A percentile compares a stretch with the other conserved stretches of the same genome.
Conservation (phyloP, 208 protist species). For the Crithidia mellificae region DNA sequence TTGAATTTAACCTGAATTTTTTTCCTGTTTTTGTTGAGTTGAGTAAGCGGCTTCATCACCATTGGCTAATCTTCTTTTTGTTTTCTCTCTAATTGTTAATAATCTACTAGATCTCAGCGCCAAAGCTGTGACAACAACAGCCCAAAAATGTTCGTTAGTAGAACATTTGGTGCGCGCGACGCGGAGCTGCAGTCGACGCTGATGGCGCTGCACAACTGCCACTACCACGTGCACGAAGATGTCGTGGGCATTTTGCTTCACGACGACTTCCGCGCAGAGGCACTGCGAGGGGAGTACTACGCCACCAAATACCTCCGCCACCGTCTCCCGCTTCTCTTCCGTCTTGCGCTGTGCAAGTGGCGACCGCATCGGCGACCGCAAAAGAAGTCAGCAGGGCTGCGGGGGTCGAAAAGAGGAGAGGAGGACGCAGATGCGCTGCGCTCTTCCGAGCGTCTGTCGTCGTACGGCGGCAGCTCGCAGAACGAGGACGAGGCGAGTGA, state of each 20-base stretch:
- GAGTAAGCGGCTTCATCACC: no score
- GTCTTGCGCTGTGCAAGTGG: constrained; percentile 33
- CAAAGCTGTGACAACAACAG: no score
- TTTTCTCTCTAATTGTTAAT: no score
- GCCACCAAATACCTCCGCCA: constrained; percentile 31
- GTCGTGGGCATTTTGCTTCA: constrained; percentile 34
- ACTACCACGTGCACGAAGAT: constrained; percentile 23
- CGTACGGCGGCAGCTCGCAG: not conserved
- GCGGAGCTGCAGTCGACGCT: constrained; percentile 26
- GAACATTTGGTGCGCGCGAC: constrained; percentile 1
- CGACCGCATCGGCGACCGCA: not conserved
- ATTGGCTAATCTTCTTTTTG: no score
- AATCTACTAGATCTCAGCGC: no score
- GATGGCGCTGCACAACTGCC: constrained; percentile 14
- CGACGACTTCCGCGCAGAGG: constrained; percentile 33
- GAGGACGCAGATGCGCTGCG: not conserved
- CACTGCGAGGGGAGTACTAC: constrained; percentile 25
- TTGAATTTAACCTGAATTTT: no score
- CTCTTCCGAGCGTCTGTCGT: not conserved
- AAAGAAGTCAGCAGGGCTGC: not conserved
- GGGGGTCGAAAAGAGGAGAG: not conserved
- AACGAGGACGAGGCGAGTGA: not conserved
- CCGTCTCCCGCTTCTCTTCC: constrained; percentile 35
- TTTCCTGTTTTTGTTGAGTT: no score
- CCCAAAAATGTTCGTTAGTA: constrained; percentile 12